A percentile compares a stretch with the other conserved stretches of the same genome.
These are phyloP conservation scores for Lolium rigidum DNA, from an alignment of 176 grass and related monocot genomes.

Conservation along the genomic window DNA sequence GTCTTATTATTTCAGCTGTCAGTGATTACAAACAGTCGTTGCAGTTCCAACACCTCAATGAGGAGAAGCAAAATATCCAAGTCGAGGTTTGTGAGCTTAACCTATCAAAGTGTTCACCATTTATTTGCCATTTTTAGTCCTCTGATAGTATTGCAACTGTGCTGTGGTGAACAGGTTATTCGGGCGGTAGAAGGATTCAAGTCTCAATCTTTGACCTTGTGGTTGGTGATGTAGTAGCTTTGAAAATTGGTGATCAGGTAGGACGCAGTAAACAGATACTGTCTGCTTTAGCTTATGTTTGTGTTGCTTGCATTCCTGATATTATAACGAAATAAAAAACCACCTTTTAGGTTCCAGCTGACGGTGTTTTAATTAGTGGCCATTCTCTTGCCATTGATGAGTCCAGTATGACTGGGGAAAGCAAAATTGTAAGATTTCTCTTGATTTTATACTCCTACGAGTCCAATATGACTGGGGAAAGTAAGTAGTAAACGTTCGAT, in stretches of 20 bases:
- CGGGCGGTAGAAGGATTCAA: constrained; percentile 78
- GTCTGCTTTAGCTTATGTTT: constrained; percentile 39
- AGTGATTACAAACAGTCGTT: constrained; percentile 93
- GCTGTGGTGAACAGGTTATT: constrained; percentile 66
- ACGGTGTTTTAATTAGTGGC: constrained; percentile 83
- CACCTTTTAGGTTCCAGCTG: constrained; percentile 79
- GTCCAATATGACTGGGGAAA: constrained; percentile 98
- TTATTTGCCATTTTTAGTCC: constrained; percentile 30
- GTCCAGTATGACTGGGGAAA: constrained; percentile 98
- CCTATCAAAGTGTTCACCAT: constrained; percentile 17
- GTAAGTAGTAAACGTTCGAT: constrained; percentile 55
- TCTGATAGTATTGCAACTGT: constrained; percentile 32
- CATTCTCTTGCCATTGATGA: constrained; percentile 97
- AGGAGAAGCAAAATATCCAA: constrained; percentile 96
- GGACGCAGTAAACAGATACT: constrained; percentile 22
- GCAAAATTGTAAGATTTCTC: constrained; percentile 78
- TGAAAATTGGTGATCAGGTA: constrained; percentile 99
- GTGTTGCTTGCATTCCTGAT: constrained; percentile 27
- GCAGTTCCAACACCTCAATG: constrained; percentile 92
- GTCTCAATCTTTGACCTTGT: constrained; percentile 96
- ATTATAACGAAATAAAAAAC: constrained; percentile 25
- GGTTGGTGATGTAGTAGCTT: constrained; percentile 87
- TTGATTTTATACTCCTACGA: constrained; percentile 55
- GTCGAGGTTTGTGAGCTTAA: constrained; percentile 69
- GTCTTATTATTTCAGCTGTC: constrained; percentile 59